These are phyloP conservation scores for Otatea glauca DNA, from an alignment of 176 grass and related monocot species.

Conservation along the genomic window DNA sequence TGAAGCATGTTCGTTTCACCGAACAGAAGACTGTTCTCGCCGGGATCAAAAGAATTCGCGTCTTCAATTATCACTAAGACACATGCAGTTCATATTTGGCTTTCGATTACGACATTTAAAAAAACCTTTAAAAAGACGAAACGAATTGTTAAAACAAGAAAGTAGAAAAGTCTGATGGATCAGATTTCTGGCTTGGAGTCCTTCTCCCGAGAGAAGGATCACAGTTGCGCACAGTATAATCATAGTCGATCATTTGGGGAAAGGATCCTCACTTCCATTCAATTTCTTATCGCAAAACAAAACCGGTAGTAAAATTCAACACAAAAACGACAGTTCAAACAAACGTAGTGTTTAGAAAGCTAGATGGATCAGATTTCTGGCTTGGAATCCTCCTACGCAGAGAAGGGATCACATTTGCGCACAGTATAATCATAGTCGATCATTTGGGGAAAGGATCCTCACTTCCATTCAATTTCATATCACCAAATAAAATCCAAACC, in stretches of 20 bases:
- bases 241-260: constrained; percentile 72
- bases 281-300: background rate
- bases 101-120: too few relatives aligned
- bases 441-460: constrained; percentile 70
- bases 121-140: too few relatives aligned
- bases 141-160: too few relatives aligned
- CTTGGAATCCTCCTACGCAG: constrained; percentile 49
- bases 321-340: background rate
- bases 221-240: constrained; percentile 51
- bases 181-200: constrained; percentile 68
- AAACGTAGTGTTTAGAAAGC: background rate
- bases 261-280: constrained; percentile 62
- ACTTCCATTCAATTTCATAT: constrained; percentile 28
- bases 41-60: too few relatives aligned
- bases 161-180: background rate
- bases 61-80: too few relatives aligned
- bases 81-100: too few relatives aligned
- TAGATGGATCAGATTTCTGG: constrained; percentile 64
- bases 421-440: constrained; percentile 66
- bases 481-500: background rate
- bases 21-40: too few relatives aligned
- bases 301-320: background rate
- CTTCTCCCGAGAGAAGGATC: constrained; percentile 29
- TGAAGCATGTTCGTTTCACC: too few relatives aligned
- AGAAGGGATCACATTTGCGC: constrained; percentile 38